phyloP scores from a whole-genome alignment of 768 basidiomycete species.

The Mycena galopus region DNA sequence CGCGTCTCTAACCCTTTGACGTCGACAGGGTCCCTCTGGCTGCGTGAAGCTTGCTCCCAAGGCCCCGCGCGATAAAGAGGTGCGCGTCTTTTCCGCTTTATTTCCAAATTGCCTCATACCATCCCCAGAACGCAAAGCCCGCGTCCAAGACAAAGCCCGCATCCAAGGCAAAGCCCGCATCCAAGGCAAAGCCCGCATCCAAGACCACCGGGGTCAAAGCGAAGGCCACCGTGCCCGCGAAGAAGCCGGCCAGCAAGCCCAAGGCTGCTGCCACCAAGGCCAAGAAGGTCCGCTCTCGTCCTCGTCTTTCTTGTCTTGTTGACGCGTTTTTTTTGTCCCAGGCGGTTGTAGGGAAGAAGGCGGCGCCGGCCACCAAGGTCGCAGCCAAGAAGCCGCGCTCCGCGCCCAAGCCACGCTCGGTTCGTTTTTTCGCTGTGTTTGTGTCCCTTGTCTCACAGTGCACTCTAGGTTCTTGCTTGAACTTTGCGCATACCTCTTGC shows the following conservation, averaged over 20 bases:
- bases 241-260: conserved; percentile 15
- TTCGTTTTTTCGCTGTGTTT: not conserved
- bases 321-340: not conserved
- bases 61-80: conserved; percentile 30
- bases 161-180: too few species aligned
- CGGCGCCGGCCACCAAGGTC: conserved; percentile 20
- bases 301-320: not conserved
- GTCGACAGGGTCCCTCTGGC: conserved; percentile 59
- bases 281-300: conserved; percentile 24
- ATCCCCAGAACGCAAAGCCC: conserved; percentile 21
- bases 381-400: conserved; percentile 22
- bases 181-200: conserved; percentile 23
- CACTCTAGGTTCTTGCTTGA: conserved; percentile 4
- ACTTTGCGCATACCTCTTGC: not conserved
- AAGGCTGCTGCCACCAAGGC: conserved; percentile 23
- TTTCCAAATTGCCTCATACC: not conserved
- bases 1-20: not conserved
- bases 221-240: conserved; percentile 15
- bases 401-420: conserved; percentile 2
- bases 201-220: conserved; percentile 13
- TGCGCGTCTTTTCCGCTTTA: not conserved
- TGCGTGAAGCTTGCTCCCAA: conserved; percentile 77
- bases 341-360: conserved; percentile 25
- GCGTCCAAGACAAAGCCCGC: conserved; percentile 15
- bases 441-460: not conserved